phyloP scores from a whole-genome alignment of 345 rosid species.

The Orychophragmus violaceus region DNA sequence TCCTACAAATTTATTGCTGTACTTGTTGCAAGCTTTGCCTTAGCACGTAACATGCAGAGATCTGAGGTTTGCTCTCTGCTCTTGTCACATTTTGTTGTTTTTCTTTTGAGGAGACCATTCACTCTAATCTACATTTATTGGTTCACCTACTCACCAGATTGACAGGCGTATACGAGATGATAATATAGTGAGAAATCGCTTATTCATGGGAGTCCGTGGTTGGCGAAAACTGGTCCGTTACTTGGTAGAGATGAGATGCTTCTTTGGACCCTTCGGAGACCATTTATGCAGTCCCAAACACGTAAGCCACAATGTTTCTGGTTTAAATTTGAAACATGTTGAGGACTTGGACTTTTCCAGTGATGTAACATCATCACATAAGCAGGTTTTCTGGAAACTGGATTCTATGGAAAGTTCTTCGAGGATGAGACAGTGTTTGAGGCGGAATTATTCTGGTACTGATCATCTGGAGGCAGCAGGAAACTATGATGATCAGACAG shows the following conservation, averaged over 20 bases:
- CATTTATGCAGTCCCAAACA: slow-evolving; percentile 46
- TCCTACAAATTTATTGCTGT: slow-evolving; percentile 89
- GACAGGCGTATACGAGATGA: slow-evolving; percentile 84
- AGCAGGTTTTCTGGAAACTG: slow-evolving; percentile 85
- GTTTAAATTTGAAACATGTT: not conserved
- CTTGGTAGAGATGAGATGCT: slow-evolving; percentile 77
- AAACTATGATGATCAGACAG: slow-evolving; percentile 51
- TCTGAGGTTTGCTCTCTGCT: slow-evolving; percentile 62
- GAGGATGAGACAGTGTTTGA: slow-evolving; percentile 83
- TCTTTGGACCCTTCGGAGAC: slow-evolving; percentile 70
- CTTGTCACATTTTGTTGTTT: not conserved
- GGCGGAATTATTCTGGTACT: slow-evolving; percentile 58
- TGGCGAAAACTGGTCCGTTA: slow-evolving; percentile 91
- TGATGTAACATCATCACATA: slow-evolving; percentile 1
- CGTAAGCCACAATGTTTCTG: slow-evolving; percentile 39
- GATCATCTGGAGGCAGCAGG: slow-evolving; percentile 72
- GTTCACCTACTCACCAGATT: slow-evolving; percentile 40
- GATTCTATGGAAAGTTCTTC: slow-evolving; percentile 90
- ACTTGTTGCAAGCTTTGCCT: slow-evolving; percentile 98
- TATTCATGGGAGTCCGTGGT: slow-evolving; percentile 55
- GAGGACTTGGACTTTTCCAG: slow-evolving; percentile 1
- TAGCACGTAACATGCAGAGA: slow-evolving; percentile 92
- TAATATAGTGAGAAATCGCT: slow-evolving; percentile 44
- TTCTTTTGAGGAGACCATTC: not conserved
- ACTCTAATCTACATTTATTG: slow-evolving; percentile 5